A percentile compares a stretch with the other conserved stretches of the same genome.
phyloP scores from a whole-genome alignment of 148 eudicot genomes.

The Nepenthes gracilis region DNA sequence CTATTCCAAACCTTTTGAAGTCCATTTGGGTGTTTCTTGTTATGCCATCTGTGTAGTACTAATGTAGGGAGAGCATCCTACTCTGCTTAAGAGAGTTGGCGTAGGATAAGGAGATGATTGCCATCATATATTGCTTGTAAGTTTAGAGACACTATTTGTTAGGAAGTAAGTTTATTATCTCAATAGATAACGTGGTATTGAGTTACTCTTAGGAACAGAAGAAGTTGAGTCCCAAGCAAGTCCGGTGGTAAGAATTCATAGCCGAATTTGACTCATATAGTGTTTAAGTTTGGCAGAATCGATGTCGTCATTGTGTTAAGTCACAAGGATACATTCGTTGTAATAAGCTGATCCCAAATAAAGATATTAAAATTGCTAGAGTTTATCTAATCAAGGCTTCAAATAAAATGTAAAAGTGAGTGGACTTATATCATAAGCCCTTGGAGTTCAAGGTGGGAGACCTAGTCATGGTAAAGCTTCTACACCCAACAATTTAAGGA shows the following conservation, averaged over 20 bases:
- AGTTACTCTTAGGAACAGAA: slow-evolving; percentile 1
- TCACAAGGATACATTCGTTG: not conserved
- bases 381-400: too few relatives aligned
- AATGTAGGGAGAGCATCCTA: slow-evolving; percentile 4
- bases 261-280: not conserved
- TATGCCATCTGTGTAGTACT: slow-evolving; percentile 7
- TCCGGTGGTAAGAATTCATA: not conserved
- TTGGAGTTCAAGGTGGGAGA: too few relatives aligned
- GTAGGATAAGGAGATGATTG: slow-evolving; percentile 5
- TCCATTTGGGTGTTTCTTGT: slow-evolving; percentile 1
- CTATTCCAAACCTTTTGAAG: not conserved
- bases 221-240: not conserved
- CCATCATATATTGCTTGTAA: not conserved
- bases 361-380: too few relatives aligned
- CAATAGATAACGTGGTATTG: not conserved
- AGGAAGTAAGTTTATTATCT: not conserved
- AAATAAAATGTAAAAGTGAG: too few relatives aligned
- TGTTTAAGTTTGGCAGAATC: not conserved
- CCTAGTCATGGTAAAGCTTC: too few relatives aligned
- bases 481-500: too few relatives aligned
- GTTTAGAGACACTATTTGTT: not conserved
- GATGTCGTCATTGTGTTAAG: not conserved
- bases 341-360: too few relatives aligned
- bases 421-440: too few relatives aligned
- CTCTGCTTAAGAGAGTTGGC: slow-evolving; percentile 1